These are phyloP conservation scores for Ascochyta fabae DNA, from an alignment of 2,329 filamentous ascomycete genomes.

Conservation along the genomic window DNA sequence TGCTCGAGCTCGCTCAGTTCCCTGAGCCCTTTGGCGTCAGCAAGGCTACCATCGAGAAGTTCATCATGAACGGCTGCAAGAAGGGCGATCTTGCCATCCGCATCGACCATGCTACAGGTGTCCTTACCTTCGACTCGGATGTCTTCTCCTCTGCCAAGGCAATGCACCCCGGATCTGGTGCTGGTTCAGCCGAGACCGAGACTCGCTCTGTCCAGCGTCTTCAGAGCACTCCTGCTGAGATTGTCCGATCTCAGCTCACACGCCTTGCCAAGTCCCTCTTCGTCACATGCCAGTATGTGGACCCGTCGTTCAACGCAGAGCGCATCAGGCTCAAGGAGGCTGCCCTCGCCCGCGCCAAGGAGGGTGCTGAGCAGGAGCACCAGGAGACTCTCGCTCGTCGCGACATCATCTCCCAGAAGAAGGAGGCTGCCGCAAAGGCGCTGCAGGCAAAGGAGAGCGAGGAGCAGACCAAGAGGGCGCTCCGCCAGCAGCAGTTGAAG, in stretches of 20 bases:
- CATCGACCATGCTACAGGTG: conserved; percentile 92
- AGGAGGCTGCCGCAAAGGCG: conserved; percentile 90
- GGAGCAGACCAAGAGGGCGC: conserved; percentile 84
- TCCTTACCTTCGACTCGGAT: conserved; percentile 96
- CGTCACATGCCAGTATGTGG: conserved; percentile 94
- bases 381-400: conserved; percentile 83
- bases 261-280: conserved; percentile 90
- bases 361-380: conserved; percentile 91
- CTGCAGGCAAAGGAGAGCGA: conserved; percentile 90
- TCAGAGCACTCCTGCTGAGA: conserved; percentile 97
- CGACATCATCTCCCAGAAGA: conserved; percentile 93
- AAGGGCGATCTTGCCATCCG: conserved; percentile 97
- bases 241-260: conserved; percentile 92
- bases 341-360: conserved; percentile 80
- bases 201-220: conserved; percentile 87
- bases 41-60: conserved; percentile 93
- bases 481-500: conserved; percentile 84
- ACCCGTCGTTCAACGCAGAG: conserved; percentile 84
- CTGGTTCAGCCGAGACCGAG: conserved; percentile 88
- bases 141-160: conserved; percentile 98
- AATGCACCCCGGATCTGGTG: conserved; percentile 79
- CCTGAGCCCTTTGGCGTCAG: conserved; percentile 95
- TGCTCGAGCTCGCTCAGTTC: conserved; percentile 92
- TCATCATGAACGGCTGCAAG: conserved; percentile 99
- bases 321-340: conserved; percentile 79